Base-by-base conservation (phyloP, 2,329 filamentous ascomycete species). In the Metarhizium humberi region DNA sequence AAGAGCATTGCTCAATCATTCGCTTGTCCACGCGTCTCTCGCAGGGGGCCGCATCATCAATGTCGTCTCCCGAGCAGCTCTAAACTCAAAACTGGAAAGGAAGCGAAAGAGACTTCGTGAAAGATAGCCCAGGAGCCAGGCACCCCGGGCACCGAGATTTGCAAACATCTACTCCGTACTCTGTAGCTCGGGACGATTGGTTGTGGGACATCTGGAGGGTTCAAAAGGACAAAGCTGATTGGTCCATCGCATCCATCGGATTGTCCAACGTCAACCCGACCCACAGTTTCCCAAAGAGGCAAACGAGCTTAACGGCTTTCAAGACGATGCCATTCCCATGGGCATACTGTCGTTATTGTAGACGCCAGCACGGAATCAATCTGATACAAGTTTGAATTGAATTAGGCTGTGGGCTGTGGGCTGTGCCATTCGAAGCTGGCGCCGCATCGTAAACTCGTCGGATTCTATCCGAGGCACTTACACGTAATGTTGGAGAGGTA, bases 231-330 rank as follows among this genome's bases (percentile, higher is more conserved):
- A 7, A 5, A 34, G 16, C 46, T 53, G 20, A 53, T 50, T 53
- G 50, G 55, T 46, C 36, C 50, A 43, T 53, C 55, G 55, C 42
- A 53, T 56, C 50, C 55, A 50, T 56, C 55, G 55, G 20, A 43
- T 56, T 56, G 25, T 25, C 25, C 25, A 25, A 25, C 25, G 18
- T 53, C 45, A 53, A 49, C 25, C 13, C n/a, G 14, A 49, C 51
- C 47, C 49, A 48, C 43, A 45, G 16, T 29, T 16, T 36, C 32
- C 42, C 20, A 36, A 40, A 25, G 16, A 36, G 34, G 52, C 18
- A 52, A 38, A 25, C 43, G 38, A 47, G 43, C 20, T 55, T 25
- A 38, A n/a, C 18, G 14, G 47, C 10, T 6, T 43, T 43, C 16
- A 25, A 25, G 25, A 25, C 34, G 7, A 36, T 36, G 13, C 5